Percentiles rank a stretch among this genome's conserved stretches.
These are phyloP conservation scores for Ascosphaera apis DNA, from an alignment of 2,329 filamentous ascomycete genomes.

Conservation along the genomic window DNA sequence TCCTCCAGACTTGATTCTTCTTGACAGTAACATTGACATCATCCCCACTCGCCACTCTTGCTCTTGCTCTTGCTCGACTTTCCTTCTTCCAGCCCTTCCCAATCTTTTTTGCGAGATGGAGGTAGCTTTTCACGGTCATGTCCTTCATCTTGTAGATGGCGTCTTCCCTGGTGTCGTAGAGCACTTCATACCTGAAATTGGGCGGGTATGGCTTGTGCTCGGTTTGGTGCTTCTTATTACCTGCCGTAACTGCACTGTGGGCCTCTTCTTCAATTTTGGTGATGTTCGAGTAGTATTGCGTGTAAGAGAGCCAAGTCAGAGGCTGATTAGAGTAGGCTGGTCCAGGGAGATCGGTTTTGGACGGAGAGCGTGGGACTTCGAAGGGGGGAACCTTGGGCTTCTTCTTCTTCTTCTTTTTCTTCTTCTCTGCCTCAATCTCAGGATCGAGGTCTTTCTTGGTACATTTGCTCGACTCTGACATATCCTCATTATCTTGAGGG, in stretches of 20 bases:
- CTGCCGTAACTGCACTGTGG: slow-evolving; percentile 11
- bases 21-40: slow-evolving; percentile 3
- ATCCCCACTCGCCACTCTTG: neutral
- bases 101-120: slow-evolving; percentile 61
- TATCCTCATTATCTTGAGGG: slow-evolving; percentile 2
- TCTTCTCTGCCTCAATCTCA: slow-evolving; percentile 16
- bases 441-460: neutral
- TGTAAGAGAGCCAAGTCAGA: slow-evolving; percentile 56
- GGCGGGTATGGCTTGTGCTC: slow-evolving; percentile 4
- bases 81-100: slow-evolving; percentile 23
- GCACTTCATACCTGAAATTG: slow-evolving; percentile 45
- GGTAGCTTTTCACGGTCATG: slow-evolving; percentile 59
- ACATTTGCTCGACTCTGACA: neutral
- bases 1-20: slow-evolving; percentile 4
- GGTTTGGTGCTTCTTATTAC: slow-evolving; percentile 21
- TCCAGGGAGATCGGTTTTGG: slow-evolving; percentile 50
- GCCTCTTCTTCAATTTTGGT: slow-evolving; percentile 62
- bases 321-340: slow-evolving; percentile 77
- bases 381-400: slow-evolving; percentile 33
- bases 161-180: slow-evolving; percentile 69
- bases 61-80: too few species aligned
- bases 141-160: slow-evolving; percentile 52
- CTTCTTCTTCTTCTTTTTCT: slow-evolving; percentile 22
- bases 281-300: slow-evolving; percentile 87
- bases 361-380: slow-evolving; percentile 46